phyloP scores from a whole-genome alignment of 177 flowering plant species.

The Tripterygium wilfordii region DNA sequence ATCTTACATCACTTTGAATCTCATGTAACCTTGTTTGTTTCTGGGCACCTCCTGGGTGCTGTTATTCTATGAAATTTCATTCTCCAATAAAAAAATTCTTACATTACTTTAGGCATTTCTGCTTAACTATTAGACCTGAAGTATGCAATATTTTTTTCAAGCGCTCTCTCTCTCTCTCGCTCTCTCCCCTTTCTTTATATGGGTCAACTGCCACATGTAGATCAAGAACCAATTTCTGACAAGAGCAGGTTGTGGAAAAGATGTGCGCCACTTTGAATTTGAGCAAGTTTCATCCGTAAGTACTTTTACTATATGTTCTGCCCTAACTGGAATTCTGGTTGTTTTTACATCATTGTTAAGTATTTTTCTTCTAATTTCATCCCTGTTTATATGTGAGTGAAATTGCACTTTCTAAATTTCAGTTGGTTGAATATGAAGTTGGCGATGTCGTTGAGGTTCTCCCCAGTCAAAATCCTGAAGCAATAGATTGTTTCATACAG shows the following conservation, averaged over 20 bases:
- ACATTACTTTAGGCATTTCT: too few species aligned
- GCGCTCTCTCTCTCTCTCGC: background rate
- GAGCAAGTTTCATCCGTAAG: constrained; percentile 78
- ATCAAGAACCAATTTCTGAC: constrained; percentile 50
- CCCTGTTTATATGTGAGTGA: background rate
- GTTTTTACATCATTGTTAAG: too few species aligned
- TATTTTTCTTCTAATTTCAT: too few species aligned
- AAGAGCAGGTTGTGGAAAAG: constrained; percentile 48
- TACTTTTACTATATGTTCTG: constrained; percentile 4
- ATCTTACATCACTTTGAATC: too few species aligned
- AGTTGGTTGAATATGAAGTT: constrained; percentile 67
- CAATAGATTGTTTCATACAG: constrained; percentile 68
- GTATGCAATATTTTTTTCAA: background rate
- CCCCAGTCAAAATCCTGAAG: constrained; percentile 44
- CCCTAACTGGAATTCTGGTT: background rate
- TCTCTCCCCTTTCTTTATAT: background rate
- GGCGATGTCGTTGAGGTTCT: constrained; percentile 91
- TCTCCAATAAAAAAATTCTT: too few species aligned
- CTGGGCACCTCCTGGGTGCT: too few species aligned
- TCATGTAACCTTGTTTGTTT: too few species aligned
- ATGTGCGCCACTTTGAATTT: constrained; percentile 89
- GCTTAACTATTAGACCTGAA: too few species aligned
- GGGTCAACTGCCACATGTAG: constrained; percentile 28
- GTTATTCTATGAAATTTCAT: too few species aligned
- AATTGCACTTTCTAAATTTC: constrained; percentile 9